Conservation (phyloP, 495 filamentous ascomycete genomes). For the Penicillium waksmanii region DNA sequence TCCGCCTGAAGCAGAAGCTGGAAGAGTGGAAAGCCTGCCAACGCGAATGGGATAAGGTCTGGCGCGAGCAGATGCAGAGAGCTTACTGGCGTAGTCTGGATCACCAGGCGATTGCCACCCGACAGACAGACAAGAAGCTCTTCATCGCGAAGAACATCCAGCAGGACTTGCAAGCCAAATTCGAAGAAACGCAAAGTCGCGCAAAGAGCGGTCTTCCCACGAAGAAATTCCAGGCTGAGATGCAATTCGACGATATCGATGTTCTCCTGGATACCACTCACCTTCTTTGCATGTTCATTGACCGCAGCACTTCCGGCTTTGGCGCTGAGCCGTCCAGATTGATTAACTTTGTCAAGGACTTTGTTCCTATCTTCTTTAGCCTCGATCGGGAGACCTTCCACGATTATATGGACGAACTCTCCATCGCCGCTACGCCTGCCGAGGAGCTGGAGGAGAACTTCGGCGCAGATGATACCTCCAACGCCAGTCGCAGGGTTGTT, state of each 20-base stretch:
- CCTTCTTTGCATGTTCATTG: slow-evolving; percentile 75
- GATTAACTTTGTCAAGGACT: slow-evolving; percentile 81
- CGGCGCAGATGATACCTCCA: slow-evolving; percentile 52
- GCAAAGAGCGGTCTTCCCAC: slow-evolving; percentile 62
- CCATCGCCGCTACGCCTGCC: slow-evolving; percentile 59
- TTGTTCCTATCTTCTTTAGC: slow-evolving; percentile 88
- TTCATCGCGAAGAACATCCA: slow-evolving; percentile 85
- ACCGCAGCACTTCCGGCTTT: slow-evolving; percentile 66
- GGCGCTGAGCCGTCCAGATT: slow-evolving; percentile 75
- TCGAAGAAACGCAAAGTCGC: slow-evolving; percentile 77
- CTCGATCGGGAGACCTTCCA: slow-evolving; percentile 76
- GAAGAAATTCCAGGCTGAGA: slow-evolving; percentile 72
- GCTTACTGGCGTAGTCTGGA: slow-evolving; percentile 96
- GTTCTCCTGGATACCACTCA: slow-evolving; percentile 82
- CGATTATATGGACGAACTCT: slow-evolving; percentile 73
- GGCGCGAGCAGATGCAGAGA: slow-evolving; percentile 88
- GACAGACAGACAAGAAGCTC: slow-evolving; percentile 82
- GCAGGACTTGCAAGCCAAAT: slow-evolving; percentile 81
- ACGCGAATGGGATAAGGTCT: slow-evolving; percentile 99
- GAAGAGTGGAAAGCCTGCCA: slow-evolving; percentile 96
- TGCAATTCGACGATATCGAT: slow-evolving; percentile 71
- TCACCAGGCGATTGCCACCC: slow-evolving; percentile 87
- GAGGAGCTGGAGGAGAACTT: slow-evolving; percentile 70
- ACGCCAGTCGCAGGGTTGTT: slow-evolving; percentile 57
- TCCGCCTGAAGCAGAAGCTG: slow-evolving; percentile 86